A percentile compares a stretch with the other conserved stretches of the same genome.
These are phyloP conservation scores for Yamadazyma scolyti DNA, from an alignment of 805 yeast genomes.

Conservation along the genomic window DNA sequence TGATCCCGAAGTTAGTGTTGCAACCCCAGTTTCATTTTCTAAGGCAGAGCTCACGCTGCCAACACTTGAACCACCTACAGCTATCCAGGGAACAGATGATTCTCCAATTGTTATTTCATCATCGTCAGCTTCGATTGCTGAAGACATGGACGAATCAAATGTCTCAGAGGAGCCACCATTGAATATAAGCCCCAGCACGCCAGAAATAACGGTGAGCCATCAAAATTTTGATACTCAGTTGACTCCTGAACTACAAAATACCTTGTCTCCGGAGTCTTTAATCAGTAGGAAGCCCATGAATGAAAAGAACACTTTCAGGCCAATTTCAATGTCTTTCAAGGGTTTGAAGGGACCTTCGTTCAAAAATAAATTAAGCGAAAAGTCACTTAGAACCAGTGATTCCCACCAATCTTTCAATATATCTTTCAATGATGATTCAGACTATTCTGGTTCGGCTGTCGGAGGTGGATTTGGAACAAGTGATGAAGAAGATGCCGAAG, in stretches of 20 bases:
- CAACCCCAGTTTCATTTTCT: too few species aligned
- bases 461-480: slow-evolving; percentile 37
- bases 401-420: slow-evolving; percentile 41
- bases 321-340: slow-evolving; percentile 54
- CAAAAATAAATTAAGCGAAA: slow-evolving; percentile 28
- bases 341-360: slow-evolving; percentile 62
- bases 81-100: slow-evolving; percentile 3
- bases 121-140: slow-evolving; percentile 11
- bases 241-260: slow-evolving; percentile 7
- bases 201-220: slow-evolving; percentile 10
- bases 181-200: slow-evolving; percentile 7
- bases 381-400: slow-evolving; percentile 28
- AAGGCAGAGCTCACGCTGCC: slow-evolving; percentile 1
- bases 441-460: slow-evolving; percentile 24
- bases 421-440: slow-evolving; percentile 31
- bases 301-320: slow-evolving; percentile 18
- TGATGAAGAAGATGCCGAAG: slow-evolving; percentile 20
- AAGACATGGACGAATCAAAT: slow-evolving; percentile 1
- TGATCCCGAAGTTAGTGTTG: too few species aligned
- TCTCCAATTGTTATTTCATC: slow-evolving; percentile 12
- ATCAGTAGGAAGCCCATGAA: too few species aligned
- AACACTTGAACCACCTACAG: neutral
- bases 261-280: slow-evolving; percentile 1
- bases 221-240: slow-evolving; percentile 10
- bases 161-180: slow-evolving; percentile 13